Evolutionary conservation across 1,284 basidiomycete genomes (phyloP), one percentile per base, ranked within the genome.

Genomic region (Fomitopsis pinicola): DNA sequence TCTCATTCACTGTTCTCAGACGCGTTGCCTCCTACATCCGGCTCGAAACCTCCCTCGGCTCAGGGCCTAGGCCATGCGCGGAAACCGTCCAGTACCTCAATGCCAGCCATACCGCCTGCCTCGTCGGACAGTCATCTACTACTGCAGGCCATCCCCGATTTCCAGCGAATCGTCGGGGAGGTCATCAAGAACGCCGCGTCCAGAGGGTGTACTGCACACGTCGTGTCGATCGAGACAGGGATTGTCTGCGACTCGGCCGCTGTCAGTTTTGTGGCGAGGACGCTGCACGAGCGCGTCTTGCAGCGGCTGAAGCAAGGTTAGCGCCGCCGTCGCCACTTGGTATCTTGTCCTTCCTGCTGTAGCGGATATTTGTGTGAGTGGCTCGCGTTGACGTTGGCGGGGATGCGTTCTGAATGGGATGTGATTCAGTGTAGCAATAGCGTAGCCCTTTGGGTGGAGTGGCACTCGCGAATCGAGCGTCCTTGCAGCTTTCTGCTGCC

Each of bases 71-170:
- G n/a, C 4, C 42, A 45, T 19, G 48, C 19, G 5, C 48, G 48
- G 12, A 50, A 33, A 30, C 26, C 28, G 6, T 50, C 48, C 12
- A 50, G 28, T n/a, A 15, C 28, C 12, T 4, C 28, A 12, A 15
- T 14, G 12, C 5, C 48, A 30, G 28, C 28, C 7, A 8, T 15
- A n/a, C 17, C 48, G 12, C 10, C 9, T 33, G 48, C 9, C 2
- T 22, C 48, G 14, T 8, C 22, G 12, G 67, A 67, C 3, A 61
- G 74, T 42, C 59, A 66, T 40, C 68, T 81, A 0, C 77, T 80
- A 10, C 71, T 91, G 17, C 79, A 80, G 60, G 82, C 85, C 4
- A 90, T 92, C 56, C 87, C 86, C 0, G 77, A 80, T 52, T 85
- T 90, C 69, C 72, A 73, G 22, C 70, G 79, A 22, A 78, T 88